phyloP scores from a whole-genome alignment of 1,284 basidiomycete genomes.

The Naganishia cerealis region DNA sequence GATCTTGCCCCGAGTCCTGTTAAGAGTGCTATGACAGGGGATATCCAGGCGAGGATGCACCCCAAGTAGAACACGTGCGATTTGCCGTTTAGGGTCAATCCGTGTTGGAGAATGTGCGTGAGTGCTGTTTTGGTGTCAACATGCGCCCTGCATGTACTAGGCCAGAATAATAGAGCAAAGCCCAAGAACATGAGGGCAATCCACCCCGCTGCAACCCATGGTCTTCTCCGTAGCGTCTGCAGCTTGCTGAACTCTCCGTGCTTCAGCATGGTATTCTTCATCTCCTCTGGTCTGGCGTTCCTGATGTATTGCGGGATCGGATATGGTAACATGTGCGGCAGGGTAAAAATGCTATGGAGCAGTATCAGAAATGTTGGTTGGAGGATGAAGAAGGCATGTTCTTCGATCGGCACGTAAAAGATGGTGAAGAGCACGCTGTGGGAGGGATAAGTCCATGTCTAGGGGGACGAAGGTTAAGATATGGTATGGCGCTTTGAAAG shows the following conservation, averaged over 20 bases:
- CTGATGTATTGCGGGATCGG: background rate
- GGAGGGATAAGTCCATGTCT: constrained; percentile 43
- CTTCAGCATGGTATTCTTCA: constrained; percentile 1
- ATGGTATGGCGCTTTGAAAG: constrained; percentile 36
- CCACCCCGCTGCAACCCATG: constrained; percentile 38
- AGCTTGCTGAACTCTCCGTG: constrained; percentile 19
- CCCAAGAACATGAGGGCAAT: constrained; percentile 33
- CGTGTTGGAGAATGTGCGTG: background rate
- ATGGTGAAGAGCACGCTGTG: constrained; percentile 41
- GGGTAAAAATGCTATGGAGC: constrained; percentile 40
- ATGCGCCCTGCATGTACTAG: background rate
- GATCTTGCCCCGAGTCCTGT: constrained; percentile 40
- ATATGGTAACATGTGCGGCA: constrained; percentile 41
- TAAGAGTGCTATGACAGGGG: constrained; percentile 43
- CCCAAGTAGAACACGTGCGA: constrained; percentile 43
- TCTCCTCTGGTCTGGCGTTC: background rate
- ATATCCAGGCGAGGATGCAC: constrained; percentile 46
- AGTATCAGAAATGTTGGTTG: constrained; percentile 45
- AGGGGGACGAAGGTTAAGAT: constrained; percentile 19
- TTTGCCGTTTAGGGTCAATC: background rate
- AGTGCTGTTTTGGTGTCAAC: background rate
- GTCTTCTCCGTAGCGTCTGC: constrained; percentile 43
- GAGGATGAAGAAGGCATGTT: constrained; percentile 49
- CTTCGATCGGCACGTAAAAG: constrained; percentile 45
- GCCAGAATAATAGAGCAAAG: constrained; percentile 33